Base-by-base conservation (phyloP, 495 filamentous ascomycete species). In the Penicillium chermesinum region DNA sequence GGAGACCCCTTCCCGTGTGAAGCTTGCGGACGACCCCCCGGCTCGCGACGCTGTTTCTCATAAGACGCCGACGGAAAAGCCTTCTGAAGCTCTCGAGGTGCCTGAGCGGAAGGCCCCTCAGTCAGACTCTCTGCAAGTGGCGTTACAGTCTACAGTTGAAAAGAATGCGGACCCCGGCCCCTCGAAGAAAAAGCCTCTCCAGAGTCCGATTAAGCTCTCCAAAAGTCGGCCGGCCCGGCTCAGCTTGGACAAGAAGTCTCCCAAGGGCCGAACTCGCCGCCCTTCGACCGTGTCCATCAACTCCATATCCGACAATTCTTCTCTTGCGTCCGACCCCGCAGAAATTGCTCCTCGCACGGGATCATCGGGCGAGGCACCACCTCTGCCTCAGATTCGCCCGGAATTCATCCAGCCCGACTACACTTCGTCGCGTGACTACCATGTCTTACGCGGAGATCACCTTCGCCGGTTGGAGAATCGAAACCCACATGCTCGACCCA, bases 131-230 rank as follows among this genome's bases (percentile, higher is more conserved):
- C 35, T n/a, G 35, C 35, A 5, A 13, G 6, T 37, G 6, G 15
- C 14, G 13, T 37, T 10, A 4, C 25, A 30, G 25, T 4, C 44
- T 8, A 17, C 13, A 20, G 22, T 25, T 15, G 34, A 57, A 36
- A 50, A 46, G 0, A 15, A 25, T 20, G 39, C 37, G 2, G 14
- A 35, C 17, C 44, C 54, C 9, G 22, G 10, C 7, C 39, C 55
- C 16, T 40, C 57, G 17, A 46, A 46, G 21, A 1, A 62, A 57
- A 30, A 62, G 33, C 67, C 60, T 12, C 41, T 73, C 16, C 64
- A 73, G 21, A 73, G 70, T 18, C 70, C 70, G 1, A 73, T 73
- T 22, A 73, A 70, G 32, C 61, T 73, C 9, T 62, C 62, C 15
- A 67, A 64, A 42, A 20, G 15, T 3, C 62, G 67, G 9, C 57